phyloP scores from a whole-genome alignment of 169 alveolate species.

The Plasmodium fragile region DNA sequence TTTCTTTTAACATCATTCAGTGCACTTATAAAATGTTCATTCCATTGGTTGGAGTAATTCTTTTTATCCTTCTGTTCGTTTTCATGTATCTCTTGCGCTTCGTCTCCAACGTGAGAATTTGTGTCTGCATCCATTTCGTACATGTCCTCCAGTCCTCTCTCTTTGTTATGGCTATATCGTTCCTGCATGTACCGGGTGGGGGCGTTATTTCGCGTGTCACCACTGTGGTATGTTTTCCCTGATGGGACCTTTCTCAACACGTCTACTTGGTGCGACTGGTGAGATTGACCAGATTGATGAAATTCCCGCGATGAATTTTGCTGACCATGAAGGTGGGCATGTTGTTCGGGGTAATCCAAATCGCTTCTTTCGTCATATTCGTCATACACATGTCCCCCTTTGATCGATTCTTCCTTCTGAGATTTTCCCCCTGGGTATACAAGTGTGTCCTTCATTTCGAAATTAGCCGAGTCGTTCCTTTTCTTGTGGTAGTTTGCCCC shows the following conservation, averaged over 20 bases:
- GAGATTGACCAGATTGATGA: neutral
- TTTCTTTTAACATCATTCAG: neutral
- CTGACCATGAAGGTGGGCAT: neutral
- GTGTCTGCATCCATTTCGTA: neutral
- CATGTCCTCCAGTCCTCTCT: neutral
- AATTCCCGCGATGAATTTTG: neutral
- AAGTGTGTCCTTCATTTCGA: neutral
- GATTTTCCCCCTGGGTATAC: neutral
- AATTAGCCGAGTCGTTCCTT: slow-evolving; percentile 3
- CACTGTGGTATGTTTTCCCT: neutral
- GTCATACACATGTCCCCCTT: neutral
- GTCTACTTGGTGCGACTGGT: neutral
- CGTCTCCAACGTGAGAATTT: neutral
- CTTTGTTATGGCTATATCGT: neutral
- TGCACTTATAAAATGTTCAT: neutral
- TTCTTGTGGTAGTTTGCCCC: neutral
- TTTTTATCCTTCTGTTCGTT: slow-evolving; percentile 7
- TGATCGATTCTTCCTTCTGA: neutral
- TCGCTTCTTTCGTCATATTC: neutral
- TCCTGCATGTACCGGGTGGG: neutral
- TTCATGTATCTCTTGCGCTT: neutral
- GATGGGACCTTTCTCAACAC: neutral
- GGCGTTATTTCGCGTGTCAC: neutral
- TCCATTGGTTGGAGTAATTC: neutral
- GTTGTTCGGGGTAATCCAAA: neutral